Conservation (phyloP, 768 basidiomycete genomes). For the Clitopilus passeckerianus region DNA sequence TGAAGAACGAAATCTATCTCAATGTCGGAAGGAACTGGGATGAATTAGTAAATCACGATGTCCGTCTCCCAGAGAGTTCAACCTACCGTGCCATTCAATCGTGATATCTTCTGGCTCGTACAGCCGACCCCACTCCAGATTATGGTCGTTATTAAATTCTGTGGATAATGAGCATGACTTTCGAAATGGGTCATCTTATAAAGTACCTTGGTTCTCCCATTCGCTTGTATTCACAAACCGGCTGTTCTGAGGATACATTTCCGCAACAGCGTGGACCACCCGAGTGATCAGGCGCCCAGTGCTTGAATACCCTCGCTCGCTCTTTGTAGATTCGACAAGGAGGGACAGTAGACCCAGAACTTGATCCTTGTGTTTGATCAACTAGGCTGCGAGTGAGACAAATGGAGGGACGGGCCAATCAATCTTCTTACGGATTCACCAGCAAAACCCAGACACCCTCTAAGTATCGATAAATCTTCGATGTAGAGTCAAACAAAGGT, state of each 20-base stretch:
- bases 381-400: slow-evolving; percentile 28
- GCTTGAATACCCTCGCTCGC: slow-evolving; percentile 83
- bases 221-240: slow-evolving; percentile 80
- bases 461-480: slow-evolving; percentile 74
- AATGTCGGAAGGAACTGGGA: slow-evolving; percentile 49
- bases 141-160: slow-evolving; percentile 65
- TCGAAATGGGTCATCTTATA: background rate
- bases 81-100: slow-evolving; percentile 83
- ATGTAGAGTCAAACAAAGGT: background rate
- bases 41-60: slow-evolving; percentile 7
- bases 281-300: slow-evolving; percentile 75
- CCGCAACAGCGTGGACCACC: slow-evolving; percentile 67
- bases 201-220: slow-evolving; percentile 67
- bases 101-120: slow-evolving; percentile 76
- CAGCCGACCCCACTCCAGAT: slow-evolving; percentile 73
- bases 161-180: slow-evolving; percentile 6
- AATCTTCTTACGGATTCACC: slow-evolving; percentile 49
- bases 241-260: slow-evolving; percentile 72
- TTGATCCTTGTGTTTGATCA: slow-evolving; percentile 63
- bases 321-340: slow-evolving; percentile 76
- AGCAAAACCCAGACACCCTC: slow-evolving; percentile 77
- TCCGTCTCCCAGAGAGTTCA: background rate
- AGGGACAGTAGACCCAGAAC: slow-evolving; percentile 59
- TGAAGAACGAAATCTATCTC: slow-evolving; percentile 82
- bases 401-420: background rate